Evolutionary conservation across 139 green algal genomes (phyloP), one percentile per base, ranked within the genome.

Genomic region (Chlamydomonas sphaeroides): DNA sequence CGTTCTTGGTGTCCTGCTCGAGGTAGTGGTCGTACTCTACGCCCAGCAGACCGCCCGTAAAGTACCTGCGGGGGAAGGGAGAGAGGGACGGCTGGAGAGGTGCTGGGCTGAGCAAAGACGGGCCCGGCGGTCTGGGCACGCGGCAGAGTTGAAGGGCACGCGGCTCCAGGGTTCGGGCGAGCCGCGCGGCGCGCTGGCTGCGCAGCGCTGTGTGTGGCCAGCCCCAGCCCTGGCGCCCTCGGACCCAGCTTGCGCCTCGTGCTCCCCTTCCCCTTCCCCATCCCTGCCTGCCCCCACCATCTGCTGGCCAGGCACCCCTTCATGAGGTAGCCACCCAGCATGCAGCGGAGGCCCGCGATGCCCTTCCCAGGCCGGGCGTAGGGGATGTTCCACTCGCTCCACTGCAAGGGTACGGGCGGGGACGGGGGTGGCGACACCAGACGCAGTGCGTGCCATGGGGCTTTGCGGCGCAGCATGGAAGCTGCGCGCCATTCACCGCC

Each of bases 261-360:
- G 18, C 59, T 39, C 41, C 32, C 30, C 6, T 41, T 38, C 28
- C 62, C 17, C 30, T 26, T 15, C 32, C 14, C 32, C 62, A 15
- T 2, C n/a, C 23, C 30, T 8, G 4, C 10, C 30, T 42, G 2
- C 62, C 11, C 62, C 41, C 32, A 38, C n/a, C 62, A 68, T 25
- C 62, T n/a, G 14, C 11, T 32, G 3, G 62, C n/a, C 3, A 68
- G 3, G 32, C 62, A 68, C 1, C 62, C 62, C 6, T 68, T 4
- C 62, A 68, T 68, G 3, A 68, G 62, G n/a, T 38, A 68, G 32
- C 62, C 62, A 5, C 62, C 62, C n/a, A 68, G 62, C 62, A 68
- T 68, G 62, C 62, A 68, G 32, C 62, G 32, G n/a, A 42, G n/a
- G 2, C 11, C 7, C 14, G 3, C 21, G 62, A 68, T 42, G 56